Percentiles rank a stretch among this genome's conserved stretches.
Evolutionary conservation across 2,329 filamentous ascomycete genomes (phyloP).

Genomic region (Trichophyton schoenleinii): DNA sequence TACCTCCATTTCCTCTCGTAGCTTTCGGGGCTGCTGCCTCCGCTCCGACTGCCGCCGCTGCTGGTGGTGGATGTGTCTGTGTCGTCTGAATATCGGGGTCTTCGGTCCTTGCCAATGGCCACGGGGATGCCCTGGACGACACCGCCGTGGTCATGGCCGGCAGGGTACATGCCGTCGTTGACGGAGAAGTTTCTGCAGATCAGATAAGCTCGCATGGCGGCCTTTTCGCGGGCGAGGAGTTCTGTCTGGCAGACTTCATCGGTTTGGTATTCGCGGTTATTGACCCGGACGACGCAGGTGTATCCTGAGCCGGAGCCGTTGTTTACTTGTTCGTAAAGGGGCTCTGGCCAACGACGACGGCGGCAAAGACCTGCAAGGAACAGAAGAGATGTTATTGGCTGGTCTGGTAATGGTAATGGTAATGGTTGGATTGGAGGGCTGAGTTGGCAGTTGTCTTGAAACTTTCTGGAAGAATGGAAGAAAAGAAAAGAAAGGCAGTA

Average conservation of each 20-base stretch:
- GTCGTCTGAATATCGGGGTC: slow-evolving; percentile 38
- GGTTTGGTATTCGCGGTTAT: slow-evolving; percentile 92
- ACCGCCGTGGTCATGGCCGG: slow-evolving; percentile 41
- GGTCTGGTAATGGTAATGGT: not conserved
- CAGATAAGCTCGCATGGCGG: slow-evolving; percentile 91
- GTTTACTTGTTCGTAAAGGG: slow-evolving; percentile 71
- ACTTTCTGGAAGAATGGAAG: not conserved
- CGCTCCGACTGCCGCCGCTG: slow-evolving; percentile 39
- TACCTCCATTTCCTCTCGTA: slow-evolving; percentile 12
- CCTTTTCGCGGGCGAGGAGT: slow-evolving; percentile 75
- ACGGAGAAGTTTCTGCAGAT: slow-evolving; percentile 96
- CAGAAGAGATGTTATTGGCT: slow-evolving; percentile 29
- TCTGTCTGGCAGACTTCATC: slow-evolving; percentile 75
- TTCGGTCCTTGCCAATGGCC: slow-evolving; percentile 49
- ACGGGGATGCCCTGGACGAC: slow-evolving; percentile 51
- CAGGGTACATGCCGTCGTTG: slow-evolving; percentile 72
- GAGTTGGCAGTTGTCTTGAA: not conserved
- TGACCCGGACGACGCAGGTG: slow-evolving; percentile 83
- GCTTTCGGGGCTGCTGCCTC: slow-evolving; percentile 42
- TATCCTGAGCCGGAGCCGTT: slow-evolving; percentile 56
- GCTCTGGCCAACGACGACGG: slow-evolving; percentile 86
- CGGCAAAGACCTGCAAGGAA: slow-evolving; percentile 66
- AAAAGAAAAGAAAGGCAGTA: not conserved
- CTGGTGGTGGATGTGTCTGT: slow-evolving; percentile 32
- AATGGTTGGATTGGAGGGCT: not conserved